Base-by-base conservation (phyloP, 1,139 yeast genomes). In the Lodderomyces metapsilosis region DNA sequence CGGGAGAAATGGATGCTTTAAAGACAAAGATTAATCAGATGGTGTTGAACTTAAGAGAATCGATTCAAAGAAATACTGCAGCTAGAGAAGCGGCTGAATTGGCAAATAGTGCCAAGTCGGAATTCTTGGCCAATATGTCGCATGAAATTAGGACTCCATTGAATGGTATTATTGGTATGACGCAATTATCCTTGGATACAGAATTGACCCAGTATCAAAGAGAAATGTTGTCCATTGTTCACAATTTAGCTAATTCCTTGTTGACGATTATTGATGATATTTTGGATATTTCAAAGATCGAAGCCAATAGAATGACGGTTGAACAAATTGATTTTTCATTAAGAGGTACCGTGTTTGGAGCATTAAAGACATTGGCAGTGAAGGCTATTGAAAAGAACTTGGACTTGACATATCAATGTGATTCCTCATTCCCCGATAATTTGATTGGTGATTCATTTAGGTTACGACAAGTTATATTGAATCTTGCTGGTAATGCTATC, bases 21-120 rank as follows among this genome's bases (percentile, higher is more conserved):
- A 88, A 88, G 61, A 87, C 95, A 0, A 88, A 88, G 61, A 88
- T 88, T 59, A 88, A 88, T 63, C 95, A 87, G 70, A 88, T 88
- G 96, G 95, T 88, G 59, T 75, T 85, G 51, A 86, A 87, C 57
- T 71, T 88, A 56, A 77, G 95, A 61, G 96, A 88, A 59, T 84
- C 94, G 2, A 87, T 88, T 61, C 95, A 88, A 64, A 80, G 95
- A 62, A 88, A 87, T 57, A 87, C 96, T 0, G 94, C 92, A 7
- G 96, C 96, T 1, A 80, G 95, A 65, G 95, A 88, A 62, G 96
- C 95, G 30, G 96, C 96, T 34, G 95, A 88, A 57, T 72, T 86
- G 56, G 95, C 95, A 8, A 88, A 88, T 60, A 76, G 87, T 53
- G 89, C 95, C n/a, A 88, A 88, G 62, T 86, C 95, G 4, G 96